Evolutionary conservation across 352 stramenopile genomes (phyloP).

Genomic region (Thraustochytrium striatum): DNA sequence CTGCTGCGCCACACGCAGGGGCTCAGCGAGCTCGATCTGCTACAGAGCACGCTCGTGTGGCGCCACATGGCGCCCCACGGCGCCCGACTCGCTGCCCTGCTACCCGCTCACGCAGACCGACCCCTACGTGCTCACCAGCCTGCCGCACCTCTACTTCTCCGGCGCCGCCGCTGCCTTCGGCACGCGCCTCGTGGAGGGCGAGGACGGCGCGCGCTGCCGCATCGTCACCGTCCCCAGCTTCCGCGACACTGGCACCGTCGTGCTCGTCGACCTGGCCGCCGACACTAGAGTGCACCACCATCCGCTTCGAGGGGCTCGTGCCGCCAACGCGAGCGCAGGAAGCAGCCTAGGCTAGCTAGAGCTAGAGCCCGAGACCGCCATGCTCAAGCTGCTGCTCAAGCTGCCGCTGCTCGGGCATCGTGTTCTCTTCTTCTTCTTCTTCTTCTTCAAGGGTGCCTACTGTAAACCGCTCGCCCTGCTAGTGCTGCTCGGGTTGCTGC

Average conservation of each 20-base stretch:
- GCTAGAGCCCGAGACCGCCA: too few species aligned
- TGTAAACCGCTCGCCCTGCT: too few species aligned
- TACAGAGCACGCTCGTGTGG: constrained; percentile 72
- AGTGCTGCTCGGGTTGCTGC: too few species aligned
- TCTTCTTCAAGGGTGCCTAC: too few species aligned
- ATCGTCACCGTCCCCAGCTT: constrained; percentile 86
- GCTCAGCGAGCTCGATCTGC: constrained; percentile 56
- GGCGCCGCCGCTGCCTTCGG: constrained; percentile 81
- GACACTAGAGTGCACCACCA: constrained; percentile 54
- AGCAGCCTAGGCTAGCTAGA: too few species aligned
- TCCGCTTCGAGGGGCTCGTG: constrained; percentile 52
- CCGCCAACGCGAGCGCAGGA: too few species aligned
- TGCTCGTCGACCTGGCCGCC: constrained; percentile 75
- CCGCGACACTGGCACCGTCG: constrained; percentile 72
- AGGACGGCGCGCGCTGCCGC: constrained; percentile 58
- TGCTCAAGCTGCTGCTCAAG: too few species aligned
- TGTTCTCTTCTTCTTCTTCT: too few species aligned
- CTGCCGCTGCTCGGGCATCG: too few species aligned
- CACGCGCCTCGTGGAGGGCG: constrained; percentile 65
- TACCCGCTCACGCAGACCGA: constrained; percentile 83
- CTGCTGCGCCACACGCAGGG: constrained; percentile 58
- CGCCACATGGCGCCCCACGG: constrained; percentile 84
- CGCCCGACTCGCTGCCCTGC: constrained; percentile 78
- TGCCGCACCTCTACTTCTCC: constrained; percentile 83
- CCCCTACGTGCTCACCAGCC: constrained; percentile 77